Evolutionary conservation across 1,284 basidiomycete species (phyloP).

Genomic region (Ganoderma boninense): DNA sequence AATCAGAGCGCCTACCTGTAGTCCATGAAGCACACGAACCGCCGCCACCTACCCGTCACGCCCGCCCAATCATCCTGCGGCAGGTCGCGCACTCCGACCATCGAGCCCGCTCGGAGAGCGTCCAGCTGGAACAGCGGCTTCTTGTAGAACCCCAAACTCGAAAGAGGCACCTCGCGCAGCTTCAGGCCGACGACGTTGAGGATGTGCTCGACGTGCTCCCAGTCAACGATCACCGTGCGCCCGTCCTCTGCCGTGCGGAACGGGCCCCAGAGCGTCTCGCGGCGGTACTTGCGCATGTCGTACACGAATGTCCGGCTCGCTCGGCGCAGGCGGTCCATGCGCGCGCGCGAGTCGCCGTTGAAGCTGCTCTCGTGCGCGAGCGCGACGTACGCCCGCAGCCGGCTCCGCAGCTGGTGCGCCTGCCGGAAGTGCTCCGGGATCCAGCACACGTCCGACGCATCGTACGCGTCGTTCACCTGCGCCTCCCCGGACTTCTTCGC

Average conservation of each 20-base stretch:
- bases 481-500: neutral
- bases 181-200: conserved; percentile 68
- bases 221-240: conserved; percentile 51
- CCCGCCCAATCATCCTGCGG: conserved; percentile 69
- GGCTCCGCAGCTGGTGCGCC: conserved; percentile 34
- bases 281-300: conserved; percentile 65
- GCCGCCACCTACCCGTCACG: conserved; percentile 71
- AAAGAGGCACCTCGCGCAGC: conserved; percentile 55
- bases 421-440: conserved; percentile 7
- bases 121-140: conserved; percentile 59
- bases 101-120: conserved; percentile 59
- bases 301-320: conserved; percentile 65
- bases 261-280: conserved; percentile 64
- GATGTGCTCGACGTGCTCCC: conserved; percentile 67
- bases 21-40: conserved; percentile 80
- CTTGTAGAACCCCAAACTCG: conserved; percentile 45
- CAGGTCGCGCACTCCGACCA: conserved; percentile 48
- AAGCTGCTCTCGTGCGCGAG: conserved; percentile 47
- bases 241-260: conserved; percentile 41
- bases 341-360: conserved; percentile 36
- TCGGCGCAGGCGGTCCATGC: conserved; percentile 49
- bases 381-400: conserved; percentile 52
- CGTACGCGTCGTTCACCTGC: conserved; percentile 11
- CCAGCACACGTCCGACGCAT: conserved; percentile 8
- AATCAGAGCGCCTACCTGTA: conserved; percentile 57